Conservation (phyloP, 1,139 yeast species). For the Zygosaccharomyces sapae region DNA sequence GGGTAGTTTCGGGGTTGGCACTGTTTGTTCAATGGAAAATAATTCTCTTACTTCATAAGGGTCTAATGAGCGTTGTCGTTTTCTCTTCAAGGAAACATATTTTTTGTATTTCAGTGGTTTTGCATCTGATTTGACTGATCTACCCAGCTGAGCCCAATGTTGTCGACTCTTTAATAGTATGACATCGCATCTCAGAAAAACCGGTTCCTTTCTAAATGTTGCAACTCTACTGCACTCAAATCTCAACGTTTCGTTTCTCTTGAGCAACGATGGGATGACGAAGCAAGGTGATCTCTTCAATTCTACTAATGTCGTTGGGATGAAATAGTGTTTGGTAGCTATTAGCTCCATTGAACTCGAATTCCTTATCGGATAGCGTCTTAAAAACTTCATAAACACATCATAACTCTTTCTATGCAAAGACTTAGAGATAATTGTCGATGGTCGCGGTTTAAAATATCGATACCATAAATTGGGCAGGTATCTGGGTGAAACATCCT, state of each 20-base stretch:
- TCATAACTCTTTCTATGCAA: constrained; percentile 13
- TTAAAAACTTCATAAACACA: not conserved
- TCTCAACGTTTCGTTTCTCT: constrained; percentile 14
- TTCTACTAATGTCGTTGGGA: constrained; percentile 18
- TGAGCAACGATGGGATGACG: constrained; percentile 14
- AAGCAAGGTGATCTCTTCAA: constrained; percentile 22
- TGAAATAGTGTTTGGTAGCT: constrained; percentile 15
- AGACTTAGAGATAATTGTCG: constrained; percentile 10
- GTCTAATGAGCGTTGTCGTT: constrained; percentile 4
- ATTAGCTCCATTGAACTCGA: constrained; percentile 12
- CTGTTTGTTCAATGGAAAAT: constrained; percentile 27
- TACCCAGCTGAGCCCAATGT: constrained; percentile 30
- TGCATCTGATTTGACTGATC: constrained; percentile 15
- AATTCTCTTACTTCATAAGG: constrained; percentile 17
- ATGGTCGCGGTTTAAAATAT: constrained; percentile 16
- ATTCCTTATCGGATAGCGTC: not conserved
- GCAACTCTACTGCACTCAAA: not conserved
- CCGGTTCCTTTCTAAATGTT: constrained; percentile 8
- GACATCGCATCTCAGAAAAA: constrained; percentile 24
- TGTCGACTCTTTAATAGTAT: constrained; percentile 22
- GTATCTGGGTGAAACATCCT: constrained; percentile 28
- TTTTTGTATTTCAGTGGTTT: constrained; percentile 21
- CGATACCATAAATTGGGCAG: constrained; percentile 21
- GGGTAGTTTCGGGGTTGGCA: constrained; percentile 19
- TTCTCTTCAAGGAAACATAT: constrained; percentile 11